These are phyloP conservation scores for Calonectria pseudoturangicola DNA, from an alignment of 2,329 filamentous ascomycete genomes.

Conservation along the genomic window DNA sequence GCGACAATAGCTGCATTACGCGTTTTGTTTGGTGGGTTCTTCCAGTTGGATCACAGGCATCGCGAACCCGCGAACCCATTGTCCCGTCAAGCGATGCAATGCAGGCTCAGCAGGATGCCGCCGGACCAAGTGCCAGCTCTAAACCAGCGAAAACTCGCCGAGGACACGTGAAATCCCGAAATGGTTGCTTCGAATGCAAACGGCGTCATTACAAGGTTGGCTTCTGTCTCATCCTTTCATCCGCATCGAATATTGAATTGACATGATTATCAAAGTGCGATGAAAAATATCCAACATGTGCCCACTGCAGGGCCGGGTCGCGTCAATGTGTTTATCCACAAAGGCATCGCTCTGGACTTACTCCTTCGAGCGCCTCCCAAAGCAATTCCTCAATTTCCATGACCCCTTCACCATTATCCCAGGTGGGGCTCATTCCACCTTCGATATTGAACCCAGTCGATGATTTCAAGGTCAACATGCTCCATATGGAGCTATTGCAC, in stretches of 20 bases:
- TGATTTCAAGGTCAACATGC: neutral
- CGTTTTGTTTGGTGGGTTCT: too few relatives aligned
- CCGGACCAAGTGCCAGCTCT: neutral
- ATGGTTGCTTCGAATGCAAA: slow-evolving; percentile 22
- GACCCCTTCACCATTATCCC: too few relatives aligned
- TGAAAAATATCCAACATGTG: neutral
- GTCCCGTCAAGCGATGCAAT: too few relatives aligned
- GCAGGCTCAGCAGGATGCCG: too few relatives aligned
- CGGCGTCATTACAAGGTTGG: slow-evolving; percentile 14
- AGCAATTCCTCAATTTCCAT: neutral
- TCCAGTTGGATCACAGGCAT: too few relatives aligned
- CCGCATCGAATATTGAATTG: neutral
- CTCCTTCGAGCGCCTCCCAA: neutral
- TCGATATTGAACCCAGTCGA: too few relatives aligned
- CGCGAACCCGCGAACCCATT: too few relatives aligned
- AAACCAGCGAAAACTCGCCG: neutral
- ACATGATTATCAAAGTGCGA: neutral
- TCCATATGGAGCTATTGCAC: slow-evolving; percentile 9
- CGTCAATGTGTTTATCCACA: slow-evolving; percentile 3
- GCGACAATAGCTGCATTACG: too few relatives aligned
- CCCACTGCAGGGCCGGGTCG: neutral
- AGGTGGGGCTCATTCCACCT: neutral
- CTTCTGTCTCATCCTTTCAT: neutral
- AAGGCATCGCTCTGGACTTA: neutral
- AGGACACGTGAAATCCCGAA: slow-evolving; percentile 8